These are phyloP conservation scores for Lodderomyces elongisporus DNA, from an alignment of 1,139 yeast genomes.

Conservation along the genomic window DNA sequence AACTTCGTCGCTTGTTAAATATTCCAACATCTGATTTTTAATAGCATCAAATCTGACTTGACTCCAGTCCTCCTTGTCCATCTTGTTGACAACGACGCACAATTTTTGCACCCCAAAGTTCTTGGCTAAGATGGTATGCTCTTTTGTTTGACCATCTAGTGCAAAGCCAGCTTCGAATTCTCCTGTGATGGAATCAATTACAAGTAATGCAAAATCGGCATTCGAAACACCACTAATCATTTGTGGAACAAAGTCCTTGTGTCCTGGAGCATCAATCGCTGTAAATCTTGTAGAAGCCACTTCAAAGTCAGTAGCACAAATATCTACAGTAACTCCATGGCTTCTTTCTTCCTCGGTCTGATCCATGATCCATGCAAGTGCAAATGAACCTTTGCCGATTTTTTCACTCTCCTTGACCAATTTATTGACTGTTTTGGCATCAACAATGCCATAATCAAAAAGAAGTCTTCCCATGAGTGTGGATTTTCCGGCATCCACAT, in stretches of 20 bases:
- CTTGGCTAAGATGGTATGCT: slow-evolving; percentile 81
- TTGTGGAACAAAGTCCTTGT: slow-evolving; percentile 47
- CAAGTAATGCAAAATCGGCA: slow-evolving; percentile 68
- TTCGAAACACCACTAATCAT: slow-evolving; percentile 52
- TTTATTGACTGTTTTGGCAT: slow-evolving; percentile 69
- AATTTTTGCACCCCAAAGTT: slow-evolving; percentile 75
- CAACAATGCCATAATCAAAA: slow-evolving; percentile 77
- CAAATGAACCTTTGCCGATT: slow-evolving; percentile 88
- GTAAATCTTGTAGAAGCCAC: slow-evolving; percentile 65
- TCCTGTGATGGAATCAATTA: slow-evolving; percentile 72
- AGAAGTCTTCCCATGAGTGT: slow-evolving; percentile 88
- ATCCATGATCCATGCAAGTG: slow-evolving; percentile 97
- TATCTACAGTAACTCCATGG: slow-evolving; percentile 91
- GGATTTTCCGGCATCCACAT: slow-evolving; percentile 97
- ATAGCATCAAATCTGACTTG: slow-evolving; percentile 62
- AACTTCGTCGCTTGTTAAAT: slow-evolving; percentile 50
- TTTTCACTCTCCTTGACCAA: slow-evolving; percentile 75
- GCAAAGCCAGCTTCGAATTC: slow-evolving; percentile 90
- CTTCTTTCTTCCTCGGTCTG: slow-evolving; percentile 87
- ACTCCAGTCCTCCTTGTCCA: slow-evolving; percentile 76
- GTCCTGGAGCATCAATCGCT: slow-evolving; percentile 89
- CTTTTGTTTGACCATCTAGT: slow-evolving; percentile 89
- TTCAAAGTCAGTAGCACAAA: slow-evolving; percentile 79
- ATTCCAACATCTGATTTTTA: slow-evolving; percentile 50
- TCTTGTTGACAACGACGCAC: slow-evolving; percentile 79